Evolutionary conservation across 2,329 filamentous ascomycete species (phyloP).

Genomic region (Didymella glomerata): DNA sequence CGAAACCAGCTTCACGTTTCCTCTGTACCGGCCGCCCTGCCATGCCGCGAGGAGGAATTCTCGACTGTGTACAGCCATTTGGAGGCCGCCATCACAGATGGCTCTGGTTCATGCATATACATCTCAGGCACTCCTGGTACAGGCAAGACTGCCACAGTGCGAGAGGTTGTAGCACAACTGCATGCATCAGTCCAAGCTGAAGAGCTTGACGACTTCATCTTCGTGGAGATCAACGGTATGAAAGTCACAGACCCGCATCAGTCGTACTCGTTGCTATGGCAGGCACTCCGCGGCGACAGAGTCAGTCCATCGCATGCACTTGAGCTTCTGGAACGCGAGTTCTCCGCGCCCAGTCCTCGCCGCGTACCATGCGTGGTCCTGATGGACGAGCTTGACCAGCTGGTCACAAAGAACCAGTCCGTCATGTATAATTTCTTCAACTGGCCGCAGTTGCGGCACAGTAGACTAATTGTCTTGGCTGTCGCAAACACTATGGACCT

Average conservation of each 20-base stretch:
- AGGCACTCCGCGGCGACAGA: slow-evolving; percentile 90
- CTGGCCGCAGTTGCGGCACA: slow-evolving; percentile 92
- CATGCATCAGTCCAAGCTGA: slow-evolving; percentile 88
- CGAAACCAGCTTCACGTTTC: slow-evolving; percentile 91
- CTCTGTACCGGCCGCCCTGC: slow-evolving; percentile 85
- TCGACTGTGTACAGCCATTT: slow-evolving; percentile 91
- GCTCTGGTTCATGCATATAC: slow-evolving; percentile 95
- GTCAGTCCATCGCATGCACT: slow-evolving; percentile 92
- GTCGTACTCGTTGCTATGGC: slow-evolving; percentile 93
- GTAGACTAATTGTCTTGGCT: slow-evolving; percentile 90
- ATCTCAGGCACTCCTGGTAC: slow-evolving; percentile 99
- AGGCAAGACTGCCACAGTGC: slow-evolving; percentile 95
- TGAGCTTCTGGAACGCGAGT: slow-evolving; percentile 89
- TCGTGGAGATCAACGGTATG: slow-evolving; percentile 99
- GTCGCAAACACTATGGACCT: slow-evolving; percentile 99
- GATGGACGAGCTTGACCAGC: slow-evolving; percentile 98
- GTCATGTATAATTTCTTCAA: slow-evolving; percentile 99
- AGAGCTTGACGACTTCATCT: slow-evolving; percentile 97
- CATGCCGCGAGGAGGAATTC: slow-evolving; percentile 93
- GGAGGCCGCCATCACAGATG: slow-evolving; percentile 91
- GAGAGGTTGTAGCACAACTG: slow-evolving; percentile 89
- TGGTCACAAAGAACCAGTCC: slow-evolving; percentile 98
- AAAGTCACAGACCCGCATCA: slow-evolving; percentile 98
- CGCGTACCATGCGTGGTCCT: slow-evolving; percentile 94
- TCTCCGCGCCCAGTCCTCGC: slow-evolving; percentile 87